Conservation (phyloP, 2,329 filamentous ascomycete genomes). For the Diaporthe citri region DNA sequence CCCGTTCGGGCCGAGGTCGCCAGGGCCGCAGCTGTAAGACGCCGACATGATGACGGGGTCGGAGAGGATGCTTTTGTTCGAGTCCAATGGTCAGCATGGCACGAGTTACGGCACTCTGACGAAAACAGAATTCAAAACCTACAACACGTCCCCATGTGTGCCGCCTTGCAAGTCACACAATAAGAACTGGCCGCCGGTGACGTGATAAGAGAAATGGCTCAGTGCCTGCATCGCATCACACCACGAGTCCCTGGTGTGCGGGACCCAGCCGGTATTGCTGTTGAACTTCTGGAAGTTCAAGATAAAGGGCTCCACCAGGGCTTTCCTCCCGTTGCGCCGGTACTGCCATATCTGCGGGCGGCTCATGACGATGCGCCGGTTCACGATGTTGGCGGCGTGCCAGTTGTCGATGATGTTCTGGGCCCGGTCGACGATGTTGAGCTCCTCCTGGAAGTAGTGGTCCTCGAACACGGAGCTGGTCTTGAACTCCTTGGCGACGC, state of each 20-base stretch:
- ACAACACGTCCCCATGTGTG: slow-evolving; percentile 48
- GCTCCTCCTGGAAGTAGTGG: slow-evolving; percentile 36
- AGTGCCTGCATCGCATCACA: slow-evolving; percentile 55
- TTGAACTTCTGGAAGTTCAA: slow-evolving; percentile 59
- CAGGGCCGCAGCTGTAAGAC: slow-evolving; percentile 52
- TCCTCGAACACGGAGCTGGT: slow-evolving; percentile 28
- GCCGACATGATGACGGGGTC: slow-evolving; percentile 58
- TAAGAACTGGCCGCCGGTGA: slow-evolving; percentile 52
- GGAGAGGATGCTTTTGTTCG: slow-evolving; percentile 49
- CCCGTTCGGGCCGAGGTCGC: slow-evolving; percentile 54
- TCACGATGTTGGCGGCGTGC: slow-evolving; percentile 43
- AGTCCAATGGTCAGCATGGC: not conserved
- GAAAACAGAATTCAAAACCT: not conserved
- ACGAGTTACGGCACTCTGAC: too few species aligned
- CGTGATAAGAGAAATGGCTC: slow-evolving; percentile 59
- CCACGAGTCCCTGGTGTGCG: slow-evolving; percentile 47
- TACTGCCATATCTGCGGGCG: slow-evolving; percentile 51
- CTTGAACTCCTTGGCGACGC: slow-evolving; percentile 37
- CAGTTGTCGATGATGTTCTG: slow-evolving; percentile 34
- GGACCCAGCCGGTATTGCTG: slow-evolving; percentile 57
- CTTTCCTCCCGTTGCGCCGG: slow-evolving; percentile 42
- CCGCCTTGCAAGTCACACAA: slow-evolving; percentile 59
- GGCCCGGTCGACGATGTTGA: slow-evolving; percentile 28
- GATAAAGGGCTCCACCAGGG: slow-evolving; percentile 55
- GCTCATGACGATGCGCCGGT: slow-evolving; percentile 52